Evolutionary conservation across 768 basidiomycete genomes (phyloP), one percentile per base, ranked within the genome.

Genomic region (Kwoniella mangroviensis): DNA sequence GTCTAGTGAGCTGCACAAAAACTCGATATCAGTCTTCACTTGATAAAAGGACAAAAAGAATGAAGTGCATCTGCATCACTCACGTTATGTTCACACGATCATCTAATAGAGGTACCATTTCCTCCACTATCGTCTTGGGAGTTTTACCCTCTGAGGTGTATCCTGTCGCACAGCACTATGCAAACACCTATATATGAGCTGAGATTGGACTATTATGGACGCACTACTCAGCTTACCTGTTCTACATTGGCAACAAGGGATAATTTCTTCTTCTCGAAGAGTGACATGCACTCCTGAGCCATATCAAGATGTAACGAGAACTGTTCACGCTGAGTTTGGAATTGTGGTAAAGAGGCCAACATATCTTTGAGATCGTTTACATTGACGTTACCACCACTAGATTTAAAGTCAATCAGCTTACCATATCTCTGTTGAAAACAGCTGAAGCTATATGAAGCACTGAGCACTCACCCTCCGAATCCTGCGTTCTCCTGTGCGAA

Each of bases 351-450:
- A 79, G 86, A 93, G 41, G 97, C 97, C 42, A 99, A 86, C 96
- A 98, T 97, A 79, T 99, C 97, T 83, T 97, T 98, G 92, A 99
- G 95, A 84, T 98, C 96, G 78, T 94, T 96, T 57, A 99, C 82
- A 76, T 89, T 94, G 57, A 92, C 91, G 10, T 91, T 92, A 54
- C 91, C 90, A 75, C 92, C 89, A 28, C 91, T 90, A 67, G 26
- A 67, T 63, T 43, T 43, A 10, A 34, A 21, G 10, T 19, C 17
- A 13, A 40, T 60, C 28, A 59, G 75, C 58, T n/a, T 24, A 59
- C 41, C 69, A 21, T 26, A 34, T 62, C 63, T 64, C 5, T n/a
- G 40, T 61, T 57, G 6, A 64, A 64, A 53, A 4, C 66, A 56
- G 59, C n/a, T 57, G 43, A 42, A 70, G 65, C 12, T 59, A 69